Conservation (phyloP, 177 flowering plant species). For the Vitis hybrid region DNA sequence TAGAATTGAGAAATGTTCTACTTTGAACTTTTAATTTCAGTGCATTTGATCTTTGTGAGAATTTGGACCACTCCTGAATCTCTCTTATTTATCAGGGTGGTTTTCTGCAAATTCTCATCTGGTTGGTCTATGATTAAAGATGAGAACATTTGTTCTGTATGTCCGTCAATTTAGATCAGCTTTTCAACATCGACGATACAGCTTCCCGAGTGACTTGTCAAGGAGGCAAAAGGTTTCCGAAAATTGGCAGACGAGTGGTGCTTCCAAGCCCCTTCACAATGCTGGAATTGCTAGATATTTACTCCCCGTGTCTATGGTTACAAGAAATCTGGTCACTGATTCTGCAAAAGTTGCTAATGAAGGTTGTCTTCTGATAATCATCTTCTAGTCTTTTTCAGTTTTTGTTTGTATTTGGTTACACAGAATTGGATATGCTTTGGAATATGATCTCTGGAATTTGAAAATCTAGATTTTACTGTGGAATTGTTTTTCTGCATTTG, state of each 20-base stretch:
- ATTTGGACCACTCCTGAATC: no score
- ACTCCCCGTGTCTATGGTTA: slow-evolving; percentile 15
- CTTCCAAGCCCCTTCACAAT: slow-evolving; percentile 7
- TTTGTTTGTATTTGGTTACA: neutral
- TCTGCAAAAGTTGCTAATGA: slow-evolving; percentile 39
- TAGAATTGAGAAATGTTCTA: no score
- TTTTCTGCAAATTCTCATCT: no score
- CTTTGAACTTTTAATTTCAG: no score
- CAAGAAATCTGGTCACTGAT: slow-evolving; percentile 47
- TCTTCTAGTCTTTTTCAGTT: neutral
- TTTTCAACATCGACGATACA: slow-evolving; percentile 21
- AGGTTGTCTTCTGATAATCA: slow-evolving; percentile 26
- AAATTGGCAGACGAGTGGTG: slow-evolving; percentile 5
- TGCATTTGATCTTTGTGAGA: no score
- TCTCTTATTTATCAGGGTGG: no score
- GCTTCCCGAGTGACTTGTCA: slow-evolving; percentile 11
- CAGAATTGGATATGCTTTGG: no score
- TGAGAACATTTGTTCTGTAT: slow-evolving; percentile 45
- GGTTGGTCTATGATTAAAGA: slow-evolving; percentile 13
- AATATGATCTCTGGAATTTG: no score
- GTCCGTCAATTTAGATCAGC: slow-evolving; percentile 30
- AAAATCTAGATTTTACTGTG: no score
- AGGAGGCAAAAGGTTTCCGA: slow-evolving; percentile 15
- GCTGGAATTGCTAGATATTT: slow-evolving; percentile 23
- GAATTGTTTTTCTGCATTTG: no score